Conservation (phyloP, 495 filamentous ascomycete genomes). For the Hyaloscypha variabilis region DNA sequence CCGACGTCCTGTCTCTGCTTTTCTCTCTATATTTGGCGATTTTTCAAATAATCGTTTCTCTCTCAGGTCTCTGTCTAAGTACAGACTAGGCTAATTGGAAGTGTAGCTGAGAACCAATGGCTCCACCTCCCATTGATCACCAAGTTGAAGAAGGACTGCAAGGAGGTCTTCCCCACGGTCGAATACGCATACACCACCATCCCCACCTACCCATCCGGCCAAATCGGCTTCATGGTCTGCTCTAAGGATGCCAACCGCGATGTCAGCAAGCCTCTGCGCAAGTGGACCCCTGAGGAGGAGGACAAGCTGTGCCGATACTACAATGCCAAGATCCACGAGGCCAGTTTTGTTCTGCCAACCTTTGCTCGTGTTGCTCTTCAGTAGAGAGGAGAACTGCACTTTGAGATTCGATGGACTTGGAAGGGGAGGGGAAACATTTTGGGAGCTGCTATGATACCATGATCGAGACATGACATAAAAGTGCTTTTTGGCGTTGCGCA, state of each 20-base stretch:
- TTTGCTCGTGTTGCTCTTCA: constrained; percentile 83
- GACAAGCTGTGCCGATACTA: constrained; percentile 91
- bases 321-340: constrained; percentile 92
- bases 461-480: constrained; percentile 3
- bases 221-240: constrained; percentile 99
- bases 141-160: constrained; percentile 92
- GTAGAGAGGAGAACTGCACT: constrained; percentile 32
- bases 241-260: constrained; percentile 87
- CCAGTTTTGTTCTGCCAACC: constrained; percentile 88
- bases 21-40: neutral
- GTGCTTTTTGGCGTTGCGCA: constrained; percentile 1
- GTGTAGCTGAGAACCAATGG: constrained; percentile 97
- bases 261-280: constrained; percentile 79
- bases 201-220: constrained; percentile 97
- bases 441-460: constrained; percentile 18
- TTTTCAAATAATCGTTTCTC: constrained; percentile 17
- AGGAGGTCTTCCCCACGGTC: constrained; percentile 93
- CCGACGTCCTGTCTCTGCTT: constrained; percentile 5
- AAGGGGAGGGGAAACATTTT: neutral
- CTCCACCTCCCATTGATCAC: constrained; percentile 90
- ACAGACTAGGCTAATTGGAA: constrained; percentile 35
- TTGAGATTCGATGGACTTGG: neutral
- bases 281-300: constrained; percentile 85
- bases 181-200: constrained; percentile 99
- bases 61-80: neutral